Evolutionary conservation across 2,329 filamentous ascomycete species (phyloP).

Genomic region (Arthrobotrys pseudoclavata): DNA sequence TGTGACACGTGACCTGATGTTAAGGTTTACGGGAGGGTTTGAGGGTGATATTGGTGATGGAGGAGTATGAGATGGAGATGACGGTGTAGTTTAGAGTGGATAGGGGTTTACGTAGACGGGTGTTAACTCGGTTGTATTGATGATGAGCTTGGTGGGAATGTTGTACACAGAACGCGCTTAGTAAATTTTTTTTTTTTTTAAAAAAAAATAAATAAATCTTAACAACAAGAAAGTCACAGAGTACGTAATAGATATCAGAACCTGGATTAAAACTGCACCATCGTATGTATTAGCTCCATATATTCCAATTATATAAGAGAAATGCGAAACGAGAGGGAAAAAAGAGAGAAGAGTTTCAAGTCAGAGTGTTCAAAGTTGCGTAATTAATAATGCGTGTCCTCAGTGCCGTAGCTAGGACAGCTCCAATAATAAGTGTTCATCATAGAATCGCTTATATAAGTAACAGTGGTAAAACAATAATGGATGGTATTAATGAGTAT

Average conservation of each 20-base stretch:
- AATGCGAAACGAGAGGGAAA: constrained; percentile 59
- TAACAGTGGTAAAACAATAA: background rate
- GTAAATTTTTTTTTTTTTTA: background rate
- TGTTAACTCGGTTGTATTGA: no score
- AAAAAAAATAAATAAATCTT: no score
- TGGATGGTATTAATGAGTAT: no score
- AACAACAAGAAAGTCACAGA: background rate
- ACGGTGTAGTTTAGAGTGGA: background rate
- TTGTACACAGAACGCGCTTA: background rate
- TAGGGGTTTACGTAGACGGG: background rate
- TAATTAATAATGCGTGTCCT: constrained; percentile 74
- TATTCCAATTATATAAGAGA: constrained; percentile 6
- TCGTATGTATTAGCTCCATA: background rate
- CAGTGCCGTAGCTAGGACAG: constrained; percentile 76
- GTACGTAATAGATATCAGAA: constrained; percentile 7
- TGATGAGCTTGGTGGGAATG: background rate
- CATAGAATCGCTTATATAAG: constrained; percentile 65
- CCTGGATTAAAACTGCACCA: background rate
- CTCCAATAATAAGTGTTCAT: constrained; percentile 79
- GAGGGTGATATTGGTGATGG: background rate
- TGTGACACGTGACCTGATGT: constrained; percentile 18
- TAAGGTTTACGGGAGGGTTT: background rate
- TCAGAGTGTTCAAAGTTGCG: constrained; percentile 67
- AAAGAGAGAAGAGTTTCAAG: constrained; percentile 58
- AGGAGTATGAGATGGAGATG: background rate